Conservation (phyloP, 2,329 filamentous ascomycete species). For the Dothideomycetidae sp. region DNA sequence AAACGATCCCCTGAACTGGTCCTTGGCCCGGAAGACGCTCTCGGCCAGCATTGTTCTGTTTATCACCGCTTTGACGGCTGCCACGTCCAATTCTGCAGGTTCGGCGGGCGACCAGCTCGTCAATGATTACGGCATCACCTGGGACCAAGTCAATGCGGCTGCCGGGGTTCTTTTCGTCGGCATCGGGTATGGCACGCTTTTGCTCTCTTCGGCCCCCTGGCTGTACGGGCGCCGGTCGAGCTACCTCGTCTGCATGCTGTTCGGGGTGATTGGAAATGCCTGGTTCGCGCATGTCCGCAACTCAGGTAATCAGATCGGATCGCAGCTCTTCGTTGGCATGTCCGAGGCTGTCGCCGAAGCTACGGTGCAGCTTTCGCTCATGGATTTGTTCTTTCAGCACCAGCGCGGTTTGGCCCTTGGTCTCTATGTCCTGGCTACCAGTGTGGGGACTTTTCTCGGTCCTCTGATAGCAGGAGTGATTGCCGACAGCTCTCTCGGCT, state of each 20-base stretch:
- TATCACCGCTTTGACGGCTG: constrained; percentile 41
- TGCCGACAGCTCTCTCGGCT: constrained; percentile 32
- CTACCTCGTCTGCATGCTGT: constrained; percentile 40
- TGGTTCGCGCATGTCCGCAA: constrained; percentile 38
- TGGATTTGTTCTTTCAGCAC: constrained; percentile 45
- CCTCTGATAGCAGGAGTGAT: constrained; percentile 40
- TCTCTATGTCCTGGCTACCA: constrained; percentile 42
- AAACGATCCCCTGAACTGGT: constrained; percentile 22
- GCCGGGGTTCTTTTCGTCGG: constrained; percentile 42
- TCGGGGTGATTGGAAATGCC: constrained; percentile 37
- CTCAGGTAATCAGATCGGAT: constrained; percentile 37
- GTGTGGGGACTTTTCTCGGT: constrained; percentile 42
- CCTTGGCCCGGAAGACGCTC: constrained; percentile 18
- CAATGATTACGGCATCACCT: constrained; percentile 37
- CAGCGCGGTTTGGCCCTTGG: constrained; percentile 41
- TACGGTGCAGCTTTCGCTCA: constrained; percentile 41
- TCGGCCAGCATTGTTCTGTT: constrained; percentile 36
- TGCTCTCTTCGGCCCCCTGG: constrained; percentile 39
- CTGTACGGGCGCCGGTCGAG: constrained; percentile 41
- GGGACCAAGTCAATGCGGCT: constrained; percentile 41
- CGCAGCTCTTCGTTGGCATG: constrained; percentile 43
- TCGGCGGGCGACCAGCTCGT: constrained; percentile 38
- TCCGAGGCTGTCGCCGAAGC: constrained; percentile 44
- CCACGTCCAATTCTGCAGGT: constrained; percentile 42
- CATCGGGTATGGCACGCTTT: constrained; percentile 42